Evolutionary conservation across 371 early-diverging fungal species (phyloP), one percentile per base, ranked within the genome.

Genomic region (Mortierella sp.): DNA sequence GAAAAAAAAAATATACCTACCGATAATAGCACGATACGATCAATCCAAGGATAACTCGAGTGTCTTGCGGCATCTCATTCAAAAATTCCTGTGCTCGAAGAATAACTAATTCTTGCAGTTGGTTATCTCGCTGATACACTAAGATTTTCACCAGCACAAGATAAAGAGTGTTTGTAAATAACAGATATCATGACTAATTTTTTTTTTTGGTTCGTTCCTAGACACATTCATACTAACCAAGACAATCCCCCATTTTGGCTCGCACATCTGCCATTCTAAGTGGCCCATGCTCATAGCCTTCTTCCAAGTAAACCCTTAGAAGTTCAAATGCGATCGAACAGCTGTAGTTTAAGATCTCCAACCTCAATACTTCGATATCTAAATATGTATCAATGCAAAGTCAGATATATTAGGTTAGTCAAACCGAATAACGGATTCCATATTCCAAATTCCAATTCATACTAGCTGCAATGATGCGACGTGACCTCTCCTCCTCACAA

Each of bases 381-480:
- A 62, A 34, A 54, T 3, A 40, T 13, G 56, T 17, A n/a, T n/a
- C n/a, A n/a, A n/a, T n/a, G n/a, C n/a, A n/a, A n/a, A n/a, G n/a
- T n/a, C n/a, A n/a, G 31, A 35, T 37, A 15, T 26, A 37, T 32
- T 17, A 17, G 10, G 1, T 34, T 32, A 26, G 17, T 40, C 37
- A 9, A 40, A 6, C 3, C 31, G 22, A 49, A 66, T 17, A 9
- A 9, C 29, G 37, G 26, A 67, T 68, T 68, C 68, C 69, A 69
- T 42, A 69, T 69, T 61, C 55, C 47, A 43, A 2, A 51, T 51
- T 51, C 51, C 51, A 51, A 45, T 69, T 55, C 62, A 61, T 43
- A 29, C 63, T 55, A 35, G 57, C 62, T 60, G 26, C 17, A 61
- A 54, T 17, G 45, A 32, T 23, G 26, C 22, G 60, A 60, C 60